Conservation (phyloP, 805 yeast genomes). For the Yamadazyma laniorum region DNA sequence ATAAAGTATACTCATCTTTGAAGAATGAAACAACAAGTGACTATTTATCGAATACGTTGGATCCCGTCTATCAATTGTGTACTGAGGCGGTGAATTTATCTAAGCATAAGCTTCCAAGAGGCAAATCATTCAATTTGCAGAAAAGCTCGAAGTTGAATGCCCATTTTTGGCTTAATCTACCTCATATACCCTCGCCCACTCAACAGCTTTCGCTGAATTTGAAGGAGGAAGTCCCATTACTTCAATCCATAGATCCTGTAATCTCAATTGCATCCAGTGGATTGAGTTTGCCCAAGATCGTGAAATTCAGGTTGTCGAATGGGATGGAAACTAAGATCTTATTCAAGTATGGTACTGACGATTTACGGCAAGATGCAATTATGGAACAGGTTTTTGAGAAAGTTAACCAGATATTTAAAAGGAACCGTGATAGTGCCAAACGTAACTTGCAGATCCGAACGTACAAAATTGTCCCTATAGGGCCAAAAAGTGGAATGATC, state of each 20-base stretch:
- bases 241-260: constrained; percentile 43
- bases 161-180: constrained; percentile 57
- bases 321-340: constrained; percentile 62
- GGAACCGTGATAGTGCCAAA: constrained; percentile 54
- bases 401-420: constrained; percentile 64
- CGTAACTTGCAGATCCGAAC: constrained; percentile 70
- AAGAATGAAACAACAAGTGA: neutral
- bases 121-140: constrained; percentile 27
- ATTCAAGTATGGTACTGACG: constrained; percentile 86
- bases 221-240: constrained; percentile 31
- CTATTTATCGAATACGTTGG: constrained; percentile 24
- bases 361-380: constrained; percentile 90
- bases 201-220: constrained; percentile 11
- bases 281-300: constrained; percentile 81
- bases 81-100: constrained; percentile 53
- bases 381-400: constrained; percentile 96
- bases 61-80: constrained; percentile 51
- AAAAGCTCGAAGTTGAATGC: constrained; percentile 27
- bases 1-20: constrained; percentile 39
- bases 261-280: constrained; percentile 77
- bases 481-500: constrained; percentile 82
- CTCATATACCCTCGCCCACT: constrained; percentile 70
- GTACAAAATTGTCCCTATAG: constrained; percentile 86
- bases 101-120: constrained; percentile 37
- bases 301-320: constrained; percentile 50